These are phyloP conservation scores for Pseudovirgaria hyperparasitica DNA, from an alignment of 2,329 filamentous ascomycete genomes.

Conservation along the genomic window DNA sequence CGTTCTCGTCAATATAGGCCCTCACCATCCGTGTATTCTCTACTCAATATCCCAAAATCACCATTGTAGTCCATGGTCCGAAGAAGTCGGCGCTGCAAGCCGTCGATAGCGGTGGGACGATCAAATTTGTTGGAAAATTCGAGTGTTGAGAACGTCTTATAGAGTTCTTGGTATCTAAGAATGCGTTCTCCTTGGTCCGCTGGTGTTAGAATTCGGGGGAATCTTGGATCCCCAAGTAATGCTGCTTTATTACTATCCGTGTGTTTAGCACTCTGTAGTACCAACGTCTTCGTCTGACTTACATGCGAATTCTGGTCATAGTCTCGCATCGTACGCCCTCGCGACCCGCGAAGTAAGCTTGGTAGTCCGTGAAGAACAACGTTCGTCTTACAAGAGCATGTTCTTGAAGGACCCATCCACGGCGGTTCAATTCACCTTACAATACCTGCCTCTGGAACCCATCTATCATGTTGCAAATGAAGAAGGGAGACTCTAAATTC, in stretches of 20 bases:
- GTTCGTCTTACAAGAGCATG: conserved; percentile 23
- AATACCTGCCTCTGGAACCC: conserved; percentile 23
- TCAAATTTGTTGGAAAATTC: not conserved
- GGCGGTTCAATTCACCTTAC: conserved; percentile 15
- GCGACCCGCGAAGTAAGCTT: conserved; percentile 30
- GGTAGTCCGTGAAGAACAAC: conserved; percentile 23
- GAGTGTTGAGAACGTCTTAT: conserved; percentile 2
- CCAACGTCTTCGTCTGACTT: no score
- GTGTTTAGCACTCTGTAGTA: conserved; percentile 1
- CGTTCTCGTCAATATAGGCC: conserved; percentile 2
- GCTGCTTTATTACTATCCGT: conserved; percentile 10
- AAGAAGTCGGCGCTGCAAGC: conserved; percentile 2
- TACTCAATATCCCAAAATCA: not conserved
- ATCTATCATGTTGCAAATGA: conserved; percentile 19
- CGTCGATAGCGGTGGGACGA: conserved; percentile 2
- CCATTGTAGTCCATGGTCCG: conserved; percentile 1
- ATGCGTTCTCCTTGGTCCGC: conserved; percentile 1
- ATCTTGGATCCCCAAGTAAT: conserved; percentile 18
- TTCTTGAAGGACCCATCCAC: conserved; percentile 31
- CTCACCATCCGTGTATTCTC: conserved; percentile 3
- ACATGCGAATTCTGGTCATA: conserved; percentile 21
- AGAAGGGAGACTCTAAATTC: no score
- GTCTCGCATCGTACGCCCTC: conserved; percentile 23
- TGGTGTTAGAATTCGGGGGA: conserved; percentile 5
- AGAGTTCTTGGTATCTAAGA: conserved; percentile 6